Base-by-base conservation (phyloP, 768 basidiomycete genomes). In the Coprinopsis marcescibilis region DNA sequence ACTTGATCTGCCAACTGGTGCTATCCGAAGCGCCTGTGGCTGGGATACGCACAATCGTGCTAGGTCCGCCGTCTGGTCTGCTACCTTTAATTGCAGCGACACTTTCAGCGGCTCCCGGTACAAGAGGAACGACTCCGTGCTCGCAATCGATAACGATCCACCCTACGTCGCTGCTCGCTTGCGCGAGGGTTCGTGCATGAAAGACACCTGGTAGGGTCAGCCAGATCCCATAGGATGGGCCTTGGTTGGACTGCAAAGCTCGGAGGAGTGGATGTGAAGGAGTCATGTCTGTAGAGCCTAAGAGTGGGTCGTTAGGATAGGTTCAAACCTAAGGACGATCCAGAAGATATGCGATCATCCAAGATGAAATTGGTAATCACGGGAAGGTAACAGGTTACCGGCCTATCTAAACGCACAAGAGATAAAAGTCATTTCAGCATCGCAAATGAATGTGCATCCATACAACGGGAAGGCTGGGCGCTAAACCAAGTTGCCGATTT, bases 131-230 rank as follows among this genome's bases (percentile, higher is more conserved):
- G 26, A 81, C 62, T 1, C 83, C 82, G 55, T 84, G 83, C 60
- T 85, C 83, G 57, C 81, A 81, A 57, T 85, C 83, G 52, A 87
- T 65, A 37, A 73, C 59, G 21, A 87, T 66, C 81, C 82, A 85
- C 0, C 80, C 77, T 8, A 83, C 61, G 57, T 79, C 67, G 3
- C 64, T 63, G 51, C 73, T 76, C 19, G 82, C 72, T 48, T 71
- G 66, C 0, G 81, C 82, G 34, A 81, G 72, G 2, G 73, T 71
- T 21, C 82, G 72, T 3, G 81, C 81, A 52, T 76, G 70, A 53
- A 80, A 71, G 5, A 66, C 58, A n/a, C 81, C 79, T 1, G 80
- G 77, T 5, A 79, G 58, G 2, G 79, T 81, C 26, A 83, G 62
- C 81, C 83, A 85, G 1, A 75, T 77, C 8, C 84, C 82, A 49